phyloP scores from a whole-genome alignment of 2,329 filamentous ascomycete genomes.

The Byssoonygena ceratinophila region DNA sequence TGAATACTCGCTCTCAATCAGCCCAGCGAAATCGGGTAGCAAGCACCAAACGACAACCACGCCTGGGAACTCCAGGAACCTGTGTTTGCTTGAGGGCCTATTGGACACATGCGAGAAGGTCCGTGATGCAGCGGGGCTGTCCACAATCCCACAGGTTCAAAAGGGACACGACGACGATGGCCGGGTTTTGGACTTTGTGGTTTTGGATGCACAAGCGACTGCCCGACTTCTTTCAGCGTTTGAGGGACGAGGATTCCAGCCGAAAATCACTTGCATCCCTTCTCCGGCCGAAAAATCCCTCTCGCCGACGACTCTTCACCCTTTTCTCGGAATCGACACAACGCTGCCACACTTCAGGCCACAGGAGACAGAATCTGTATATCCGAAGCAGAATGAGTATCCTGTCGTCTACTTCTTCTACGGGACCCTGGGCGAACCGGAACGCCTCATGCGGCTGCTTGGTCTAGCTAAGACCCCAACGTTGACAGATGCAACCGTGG shows the following conservation, averaged over 20 bases:
- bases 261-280: not conserved
- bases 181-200: not conserved
- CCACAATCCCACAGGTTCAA: slow-evolving; percentile 9
- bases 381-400: slow-evolving; percentile 24
- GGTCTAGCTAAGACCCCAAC: not conserved
- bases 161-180: not conserved
- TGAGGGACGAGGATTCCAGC: not conserved
- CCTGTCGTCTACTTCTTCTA: slow-evolving; percentile 40
- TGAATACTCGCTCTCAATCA: slow-evolving; percentile 23
- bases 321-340: slow-evolving; percentile 20
- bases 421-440: slow-evolving; percentile 28
- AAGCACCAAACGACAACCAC: not conserved
- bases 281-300: slow-evolving; percentile 22
- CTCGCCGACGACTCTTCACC: slow-evolving; percentile 18
- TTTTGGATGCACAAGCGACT: not conserved
- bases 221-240: not conserved
- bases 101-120: slow-evolving; percentile 18
- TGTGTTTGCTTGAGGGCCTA: slow-evolving; percentile 21
- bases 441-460: not conserved
- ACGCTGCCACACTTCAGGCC: slow-evolving; percentile 24
- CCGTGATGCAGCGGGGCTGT: slow-evolving; percentile 17
- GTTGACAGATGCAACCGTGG: slow-evolving; percentile 22
- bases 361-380: not conserved
- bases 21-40: not conserved
- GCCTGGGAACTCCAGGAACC: slow-evolving; percentile 13